Percentiles rank a stretch among this genome's conserved stretches.
phyloP scores from a whole-genome alignment of 2,329 filamentous ascomycete genomes.

The Aotearoamyces nothofagi region DNA sequence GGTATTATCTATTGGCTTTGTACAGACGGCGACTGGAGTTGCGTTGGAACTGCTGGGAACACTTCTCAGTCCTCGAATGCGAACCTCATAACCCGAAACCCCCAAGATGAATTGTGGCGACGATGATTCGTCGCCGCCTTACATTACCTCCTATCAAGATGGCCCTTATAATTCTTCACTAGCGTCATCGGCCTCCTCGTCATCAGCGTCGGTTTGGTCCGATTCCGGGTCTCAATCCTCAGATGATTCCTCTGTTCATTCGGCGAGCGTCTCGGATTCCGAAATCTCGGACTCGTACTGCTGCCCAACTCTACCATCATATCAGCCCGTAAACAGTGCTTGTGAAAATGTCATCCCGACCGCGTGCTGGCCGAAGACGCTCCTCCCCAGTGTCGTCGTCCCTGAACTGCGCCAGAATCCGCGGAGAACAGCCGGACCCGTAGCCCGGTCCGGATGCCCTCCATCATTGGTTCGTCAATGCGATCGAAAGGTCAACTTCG shows the following conservation, averaged over 20 bases:
- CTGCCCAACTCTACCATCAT: conserved; percentile 20
- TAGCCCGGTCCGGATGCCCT: conserved; percentile 43
- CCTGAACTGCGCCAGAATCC: conserved; percentile 50
- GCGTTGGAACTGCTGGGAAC: conserved; percentile 8
- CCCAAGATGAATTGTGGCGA: conserved; percentile 44
- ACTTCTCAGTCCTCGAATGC: conserved; percentile 2
- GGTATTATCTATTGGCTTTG: conserved; percentile 33
- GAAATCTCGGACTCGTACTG: conserved; percentile 31
- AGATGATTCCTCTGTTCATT: conserved; percentile 49
- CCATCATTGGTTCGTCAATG: conserved; percentile 71
- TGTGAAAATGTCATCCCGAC: conserved; percentile 17
- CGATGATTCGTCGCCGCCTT: conserved; percentile 36
- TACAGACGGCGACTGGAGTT: conserved; percentile 40
- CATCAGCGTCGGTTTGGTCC: conserved; percentile 66
- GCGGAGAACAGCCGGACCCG: conserved; percentile 37
- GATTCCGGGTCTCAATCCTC: conserved; percentile 55
- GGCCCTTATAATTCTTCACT: conserved; percentile 54
- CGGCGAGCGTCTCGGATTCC: conserved; percentile 34
- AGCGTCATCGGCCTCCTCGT: conserved; percentile 62
- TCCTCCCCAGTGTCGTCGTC: conserved; percentile 30
- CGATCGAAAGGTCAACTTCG: conserved; percentile 88
- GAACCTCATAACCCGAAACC: conserved; percentile 14
- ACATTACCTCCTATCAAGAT: conserved; percentile 32
- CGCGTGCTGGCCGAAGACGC: conserved; percentile 18
- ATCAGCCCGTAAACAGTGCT: conserved; percentile 14